phyloP scores from a whole-genome alignment of 805 yeast species.

The Ascoidea rubescens region DNA sequence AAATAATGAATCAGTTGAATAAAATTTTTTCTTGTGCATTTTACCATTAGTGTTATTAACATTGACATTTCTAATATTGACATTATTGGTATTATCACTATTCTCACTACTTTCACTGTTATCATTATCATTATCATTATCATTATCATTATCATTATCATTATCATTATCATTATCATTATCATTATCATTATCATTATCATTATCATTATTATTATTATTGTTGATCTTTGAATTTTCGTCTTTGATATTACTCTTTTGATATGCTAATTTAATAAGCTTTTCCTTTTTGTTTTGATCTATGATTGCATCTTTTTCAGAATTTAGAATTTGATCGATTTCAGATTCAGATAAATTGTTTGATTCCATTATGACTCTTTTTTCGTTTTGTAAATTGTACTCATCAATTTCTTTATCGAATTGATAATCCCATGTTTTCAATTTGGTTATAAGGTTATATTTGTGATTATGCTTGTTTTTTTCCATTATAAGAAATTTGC shows the following conservation, averaged over 20 bases:
- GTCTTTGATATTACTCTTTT: not conserved
- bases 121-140: not conserved
- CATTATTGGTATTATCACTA: not conserved
- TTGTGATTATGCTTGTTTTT: slow-evolving; percentile 31
- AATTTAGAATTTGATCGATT: slow-evolving; percentile 6
- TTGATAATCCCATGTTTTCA: slow-evolving; percentile 62
- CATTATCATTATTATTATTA: slow-evolving; percentile 16
- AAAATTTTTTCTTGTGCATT: no score
- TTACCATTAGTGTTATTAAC: not conserved
- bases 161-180: slow-evolving; percentile 3
- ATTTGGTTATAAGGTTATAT: slow-evolving; percentile 43
- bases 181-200: no score
- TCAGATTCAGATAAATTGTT: slow-evolving; percentile 14
- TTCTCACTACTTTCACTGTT: not conserved
- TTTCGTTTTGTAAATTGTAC: not conserved
- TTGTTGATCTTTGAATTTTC: slow-evolving; percentile 17
- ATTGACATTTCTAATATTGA: not conserved
- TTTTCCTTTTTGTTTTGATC: not conserved
- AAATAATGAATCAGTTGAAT: no score
- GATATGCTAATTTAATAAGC: not conserved
- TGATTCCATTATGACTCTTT: not conserved
- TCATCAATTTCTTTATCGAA: slow-evolving; percentile 21
- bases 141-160: slow-evolving; percentile 1
- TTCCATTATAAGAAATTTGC: slow-evolving; percentile 73
- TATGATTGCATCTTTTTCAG: not conserved